Evolutionary conservation across 148 eudicot species (phyloP), one percentile per base, ranked within the genome.

Genomic region (Silene conica): DNA sequence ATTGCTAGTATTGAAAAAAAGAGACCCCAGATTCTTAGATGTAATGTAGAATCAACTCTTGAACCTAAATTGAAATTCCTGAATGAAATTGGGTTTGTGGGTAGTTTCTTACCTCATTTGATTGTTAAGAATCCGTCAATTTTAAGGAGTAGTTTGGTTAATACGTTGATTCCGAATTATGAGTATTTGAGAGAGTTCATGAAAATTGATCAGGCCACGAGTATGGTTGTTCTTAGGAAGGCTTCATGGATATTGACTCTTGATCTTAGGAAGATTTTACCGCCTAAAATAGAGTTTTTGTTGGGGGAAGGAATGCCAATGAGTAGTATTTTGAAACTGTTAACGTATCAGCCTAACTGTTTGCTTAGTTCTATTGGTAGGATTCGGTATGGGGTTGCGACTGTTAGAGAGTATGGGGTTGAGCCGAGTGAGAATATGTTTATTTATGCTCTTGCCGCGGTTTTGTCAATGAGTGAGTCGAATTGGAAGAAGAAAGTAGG

Each of bases 21-120:
- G 22, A n/a, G 1, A 34, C 81, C 81, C 9, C 0, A 5, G 14
- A 28, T 73, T 34, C 59, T 78, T 19, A 65, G 41, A 38, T 26
- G 23, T 43, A 77, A 58, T 41, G 21, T 72, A 18, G 11, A 34
- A 25, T 8, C 64, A 6, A 78, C 43, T 67, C 73, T 78, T 45
- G 56, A 73, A 48, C 81, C 81, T 65, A 78, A 78, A 50, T 58
- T 78, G 34, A 57, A 38, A 14, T 78, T 69, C 50, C 46, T 78
- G 8, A 28, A 11, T 15, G 68, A 67, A 22, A 73, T 9, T 67
- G 81, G 81, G 11, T 73, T 78, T 67, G 61, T 3, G 60, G 76
- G 72, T 6, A 11, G 25, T 25, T 6, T 34, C 2, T 28, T 78
- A 2, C 54, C 76, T 23, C 20, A 73, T 3, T 1, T 73, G 3